Evolutionary conservation across 768 basidiomycete genomes (phyloP).

Genomic region (Termitomyces sp.): DNA sequence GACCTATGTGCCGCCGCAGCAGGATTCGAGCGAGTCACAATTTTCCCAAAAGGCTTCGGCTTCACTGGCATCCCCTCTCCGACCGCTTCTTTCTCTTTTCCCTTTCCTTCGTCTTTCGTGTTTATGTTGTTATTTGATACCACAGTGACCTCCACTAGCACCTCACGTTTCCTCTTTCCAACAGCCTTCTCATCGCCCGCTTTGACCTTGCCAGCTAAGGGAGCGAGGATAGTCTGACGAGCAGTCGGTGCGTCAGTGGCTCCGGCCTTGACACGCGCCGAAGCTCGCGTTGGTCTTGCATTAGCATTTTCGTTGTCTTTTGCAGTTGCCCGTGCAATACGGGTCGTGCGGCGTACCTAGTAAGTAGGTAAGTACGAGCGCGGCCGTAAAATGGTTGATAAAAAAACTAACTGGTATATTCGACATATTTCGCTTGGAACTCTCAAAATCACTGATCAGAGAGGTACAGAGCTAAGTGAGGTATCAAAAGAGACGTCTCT

Average conservation of each 20-base stretch:
- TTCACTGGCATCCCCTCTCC: constrained; percentile 21
- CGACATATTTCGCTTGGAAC: constrained; percentile 14
- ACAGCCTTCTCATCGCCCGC: constrained; percentile 32
- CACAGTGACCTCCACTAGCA: constrained; percentile 63
- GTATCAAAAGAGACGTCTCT: background rate
- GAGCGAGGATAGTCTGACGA: constrained; percentile 25
- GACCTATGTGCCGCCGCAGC: constrained; percentile 15
- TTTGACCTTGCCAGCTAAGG: constrained; percentile 37
- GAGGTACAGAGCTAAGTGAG: background rate
- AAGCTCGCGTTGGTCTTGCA: constrained; percentile 48
- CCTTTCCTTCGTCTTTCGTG: constrained; percentile 11
- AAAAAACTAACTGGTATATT: constrained; percentile 26
- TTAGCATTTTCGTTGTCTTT: constrained; percentile 69
- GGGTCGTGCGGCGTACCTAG: constrained; percentile 62
- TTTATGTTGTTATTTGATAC: constrained; percentile 26
- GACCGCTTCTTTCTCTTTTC: constrained; percentile 41
- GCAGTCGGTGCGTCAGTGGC: constrained; percentile 27
- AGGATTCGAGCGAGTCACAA: constrained; percentile 28
- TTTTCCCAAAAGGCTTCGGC: constrained; percentile 12
- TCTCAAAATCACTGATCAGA: background rate
- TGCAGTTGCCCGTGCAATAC: constrained; percentile 43
- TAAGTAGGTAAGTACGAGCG: background rate
- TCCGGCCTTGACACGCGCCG: constrained; percentile 49
- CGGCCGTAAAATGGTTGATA: background rate
- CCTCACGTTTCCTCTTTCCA: constrained; percentile 72